Base-by-base conservation (phyloP, 306 rosid genomes). In the Cucumis melo region DNA sequence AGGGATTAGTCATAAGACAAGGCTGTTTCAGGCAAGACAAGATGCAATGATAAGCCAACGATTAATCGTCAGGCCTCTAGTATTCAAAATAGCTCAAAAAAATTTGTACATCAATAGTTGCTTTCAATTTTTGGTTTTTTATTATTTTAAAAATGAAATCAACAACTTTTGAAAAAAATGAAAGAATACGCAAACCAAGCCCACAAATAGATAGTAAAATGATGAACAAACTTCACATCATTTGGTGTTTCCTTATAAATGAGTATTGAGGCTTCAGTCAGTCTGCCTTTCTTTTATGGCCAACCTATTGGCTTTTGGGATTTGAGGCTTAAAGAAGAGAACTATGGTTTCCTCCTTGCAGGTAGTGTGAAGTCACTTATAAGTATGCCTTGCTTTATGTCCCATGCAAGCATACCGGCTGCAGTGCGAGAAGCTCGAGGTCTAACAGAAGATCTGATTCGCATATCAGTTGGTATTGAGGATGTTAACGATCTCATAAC, bases 361-460 rank as follows among this genome's bases (percentile, higher is more conserved):
- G 96, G 97, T 78, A 91, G 97, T 78, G 96, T 91, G 36, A 88
- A 94, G 89, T 94, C 98, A 75, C 92, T 94, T 7, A 91, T 91
- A 68, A 90, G 96, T 88, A 53, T 93, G 87, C 97, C 97, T 6
- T 88, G 90, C 81, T 87, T 90, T 75, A 90, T 88, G 96, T 87
- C 96, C 42, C 98, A 89, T 82, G 98, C 98, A 66, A 86, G 91
- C 84, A 91, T 93, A 81, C 93, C 97, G 32, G 83, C 92, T 36
- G 80, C 87, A 50, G 89, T 89, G 75, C 97, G 96, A 0, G 92
- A 91, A 75, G 88, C 91, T 71, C 85, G 97, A 79, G 97, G 98
- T 74, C 80, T 93, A 79, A 89, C 96, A 0, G 93, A 93, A 88
- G 97, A 91, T 87, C 92, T 90, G 51, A 80, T 90, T 19, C 89